A percentile compares a stretch with the other conserved stretches of the same genome.
phyloP scores from a whole-genome alignment of 805 yeast species.

The Saccharomyces kudriavzevii region DNA sequence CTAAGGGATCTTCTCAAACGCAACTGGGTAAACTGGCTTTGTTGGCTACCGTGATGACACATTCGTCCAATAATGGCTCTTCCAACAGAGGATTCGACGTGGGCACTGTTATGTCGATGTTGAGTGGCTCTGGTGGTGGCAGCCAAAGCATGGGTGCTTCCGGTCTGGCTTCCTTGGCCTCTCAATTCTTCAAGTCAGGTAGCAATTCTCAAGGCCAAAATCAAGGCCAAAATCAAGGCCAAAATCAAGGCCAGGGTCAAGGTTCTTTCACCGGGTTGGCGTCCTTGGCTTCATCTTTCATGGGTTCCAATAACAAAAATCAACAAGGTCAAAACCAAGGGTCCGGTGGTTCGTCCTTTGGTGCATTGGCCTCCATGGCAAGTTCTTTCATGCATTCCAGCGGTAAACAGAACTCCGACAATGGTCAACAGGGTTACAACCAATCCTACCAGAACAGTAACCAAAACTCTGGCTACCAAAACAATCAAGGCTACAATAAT shows the following conservation, averaged over 20 bases:
- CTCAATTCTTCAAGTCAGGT: conserved; percentile 18
- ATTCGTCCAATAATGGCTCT: conserved; percentile 1
- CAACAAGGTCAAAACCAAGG: conserved; percentile 7
- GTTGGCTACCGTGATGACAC: conserved; percentile 16
- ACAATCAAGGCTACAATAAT: conserved; percentile 1
- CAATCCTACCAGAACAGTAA: conserved; percentile 1
- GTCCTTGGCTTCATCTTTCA: conserved; percentile 5
- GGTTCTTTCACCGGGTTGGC: background rate
- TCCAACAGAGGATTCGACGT: conserved; percentile 14
- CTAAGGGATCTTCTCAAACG: conserved; percentile 20
- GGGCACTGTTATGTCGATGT: conserved; percentile 18
- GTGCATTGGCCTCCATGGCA: conserved; percentile 17
- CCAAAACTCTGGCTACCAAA: background rate
- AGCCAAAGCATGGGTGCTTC: conserved; percentile 12
- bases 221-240: conserved; percentile 3
- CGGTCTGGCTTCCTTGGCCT: conserved; percentile 22
- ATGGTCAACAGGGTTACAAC: background rate
- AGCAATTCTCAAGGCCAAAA: background rate
- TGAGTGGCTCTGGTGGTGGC: conserved; percentile 8
- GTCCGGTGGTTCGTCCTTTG: conserved; percentile 11
- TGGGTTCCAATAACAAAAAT: background rate
- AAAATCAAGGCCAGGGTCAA: conserved; percentile 1
- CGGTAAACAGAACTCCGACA: background rate
- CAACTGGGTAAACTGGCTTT: conserved; percentile 28
- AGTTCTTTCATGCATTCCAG: conserved; percentile 7